Percentiles rank a stretch among this genome's conserved stretches.
phyloP scores from a whole-genome alignment of 1,139 yeast genomes.

The Nakaseomyces uthaithaninus region DNA sequence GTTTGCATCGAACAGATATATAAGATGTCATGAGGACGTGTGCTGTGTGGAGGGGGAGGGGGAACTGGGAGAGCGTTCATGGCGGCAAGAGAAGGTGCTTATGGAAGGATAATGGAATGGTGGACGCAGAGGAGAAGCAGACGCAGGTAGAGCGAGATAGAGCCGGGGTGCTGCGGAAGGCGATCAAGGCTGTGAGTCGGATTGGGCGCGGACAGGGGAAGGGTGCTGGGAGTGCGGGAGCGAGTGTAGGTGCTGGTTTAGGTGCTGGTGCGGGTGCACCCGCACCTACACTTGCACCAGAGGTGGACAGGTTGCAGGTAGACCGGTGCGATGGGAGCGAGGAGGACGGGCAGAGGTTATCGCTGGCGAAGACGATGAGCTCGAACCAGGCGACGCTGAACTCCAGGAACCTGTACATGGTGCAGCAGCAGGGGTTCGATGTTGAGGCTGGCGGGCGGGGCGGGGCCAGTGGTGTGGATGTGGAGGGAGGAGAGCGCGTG shows the following conservation, averaged over 20 bases:
- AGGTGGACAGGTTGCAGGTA: too few relatives aligned
- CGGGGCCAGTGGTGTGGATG: too few relatives aligned
- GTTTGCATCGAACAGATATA: too few relatives aligned
- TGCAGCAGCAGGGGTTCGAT: background rate
- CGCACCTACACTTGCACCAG: too few relatives aligned
- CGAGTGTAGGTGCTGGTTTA: too few relatives aligned
- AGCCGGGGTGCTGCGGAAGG: slow-evolving; percentile 4
- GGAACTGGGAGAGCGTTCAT: too few relatives aligned
- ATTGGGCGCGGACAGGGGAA: background rate
- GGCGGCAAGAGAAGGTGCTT: background rate
- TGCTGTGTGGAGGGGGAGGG: too few relatives aligned
- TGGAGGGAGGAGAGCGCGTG: background rate
- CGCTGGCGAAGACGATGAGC: background rate
- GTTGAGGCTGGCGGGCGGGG: too few relatives aligned
- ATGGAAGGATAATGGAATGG: background rate
- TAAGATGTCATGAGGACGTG: too few relatives aligned
- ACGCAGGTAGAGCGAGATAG: slow-evolving; percentile 4
- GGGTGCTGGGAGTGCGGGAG: too few relatives aligned
- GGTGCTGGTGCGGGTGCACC: too few relatives aligned
- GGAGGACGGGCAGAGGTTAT: background rate
- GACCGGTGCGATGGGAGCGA: background rate
- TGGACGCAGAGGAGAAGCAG: slow-evolving; percentile 1
- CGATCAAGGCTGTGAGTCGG: slow-evolving; percentile 4
- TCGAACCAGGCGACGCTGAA: background rate
- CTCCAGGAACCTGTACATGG: slow-evolving; percentile 2